Evolutionary conservation across 495 filamentous ascomycete genomes (phyloP).

Genomic region (Podospora australis): DNA sequence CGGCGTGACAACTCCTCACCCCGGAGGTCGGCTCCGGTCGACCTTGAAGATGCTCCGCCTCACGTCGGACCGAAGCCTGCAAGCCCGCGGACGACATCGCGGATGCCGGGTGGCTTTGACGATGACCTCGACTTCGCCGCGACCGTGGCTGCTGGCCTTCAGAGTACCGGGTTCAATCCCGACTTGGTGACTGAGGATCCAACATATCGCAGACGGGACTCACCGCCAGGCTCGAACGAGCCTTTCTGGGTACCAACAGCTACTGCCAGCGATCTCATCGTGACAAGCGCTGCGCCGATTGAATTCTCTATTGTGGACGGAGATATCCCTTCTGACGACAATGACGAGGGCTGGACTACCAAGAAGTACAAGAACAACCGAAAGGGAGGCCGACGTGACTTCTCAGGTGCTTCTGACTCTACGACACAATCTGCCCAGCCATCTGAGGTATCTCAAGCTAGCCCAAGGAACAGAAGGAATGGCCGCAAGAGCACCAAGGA

Average conservation of each 20-base stretch:
- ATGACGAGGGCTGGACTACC: too few species aligned
- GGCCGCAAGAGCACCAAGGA: slow-evolving; percentile 27
- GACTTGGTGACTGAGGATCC: slow-evolving; percentile 63
- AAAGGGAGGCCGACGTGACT: too few species aligned
- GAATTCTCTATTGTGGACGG: too few species aligned
- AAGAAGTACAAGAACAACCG: too few species aligned
- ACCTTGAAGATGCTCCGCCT: slow-evolving; percentile 20
- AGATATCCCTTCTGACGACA: too few species aligned
- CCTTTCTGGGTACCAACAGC: slow-evolving; percentile 35
- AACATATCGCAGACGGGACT: slow-evolving; percentile 54
- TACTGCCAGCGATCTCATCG: too few species aligned
- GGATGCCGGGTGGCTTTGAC: slow-evolving; percentile 45
- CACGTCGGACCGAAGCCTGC: slow-evolving; percentile 29
- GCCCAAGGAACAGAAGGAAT: slow-evolving; percentile 22
- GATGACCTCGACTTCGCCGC: slow-evolving; percentile 65
- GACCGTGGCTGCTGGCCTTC: slow-evolving; percentile 60
- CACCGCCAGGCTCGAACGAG: slow-evolving; percentile 56
- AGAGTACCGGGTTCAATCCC: slow-evolving; percentile 64
- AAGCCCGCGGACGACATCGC: slow-evolving; percentile 22
- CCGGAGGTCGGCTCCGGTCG: slow-evolving; percentile 4
- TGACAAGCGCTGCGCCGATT: too few species aligned
- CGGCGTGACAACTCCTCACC: too few species aligned
- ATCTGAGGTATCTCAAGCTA: slow-evolving; percentile 25
- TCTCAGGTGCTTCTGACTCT: too few species aligned
- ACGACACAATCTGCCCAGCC: too few species aligned